Conservation (phyloP, 768 basidiomycete species). For the Tylopilus sp. region DNA sequence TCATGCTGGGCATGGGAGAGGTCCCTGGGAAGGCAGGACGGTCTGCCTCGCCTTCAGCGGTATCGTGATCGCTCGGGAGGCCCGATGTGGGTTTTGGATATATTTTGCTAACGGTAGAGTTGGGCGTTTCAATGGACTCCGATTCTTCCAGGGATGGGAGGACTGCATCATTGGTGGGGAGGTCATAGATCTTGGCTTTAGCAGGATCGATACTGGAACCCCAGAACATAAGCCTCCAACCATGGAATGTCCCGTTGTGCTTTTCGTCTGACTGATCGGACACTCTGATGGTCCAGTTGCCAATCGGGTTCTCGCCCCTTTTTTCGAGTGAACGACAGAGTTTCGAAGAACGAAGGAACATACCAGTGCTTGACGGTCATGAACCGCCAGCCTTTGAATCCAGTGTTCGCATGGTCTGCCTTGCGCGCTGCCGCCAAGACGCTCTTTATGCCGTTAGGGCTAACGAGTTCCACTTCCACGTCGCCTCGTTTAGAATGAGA, state of each 20-base stretch:
- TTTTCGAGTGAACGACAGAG: conserved; percentile 11
- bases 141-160: conserved; percentile 47
- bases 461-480: conserved; percentile 85
- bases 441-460: conserved; percentile 83
- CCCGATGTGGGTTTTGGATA: conserved; percentile 82
- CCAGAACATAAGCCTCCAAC: conserved; percentile 93
- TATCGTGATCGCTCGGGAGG: conserved; percentile 84
- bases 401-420: conserved; percentile 59
- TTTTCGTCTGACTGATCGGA: conserved; percentile 67
- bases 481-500: conserved; percentile 84
- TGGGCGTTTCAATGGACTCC: conserved; percentile 38
- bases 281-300: conserved; percentile 87
- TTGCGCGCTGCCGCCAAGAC: conserved; percentile 72
- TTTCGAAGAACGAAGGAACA: conserved; percentile 9
- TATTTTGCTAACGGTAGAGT: conserved; percentile 50
- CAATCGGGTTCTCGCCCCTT: conserved; percentile 92
- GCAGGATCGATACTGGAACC: conserved; percentile 77
- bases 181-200: conserved; percentile 58
- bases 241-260: conserved; percentile 68
- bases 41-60: conserved; percentile 73
- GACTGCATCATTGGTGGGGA: conserved; percentile 50
- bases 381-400: conserved; percentile 96
- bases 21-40: conserved; percentile 63
- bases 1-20: conserved; percentile 38
- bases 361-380: conserved; percentile 99